These are phyloP conservation scores for Stachybotrys chlorohalonatus DNA, from an alignment of 2,329 filamentous ascomycete species.

Conservation along the genomic window DNA sequence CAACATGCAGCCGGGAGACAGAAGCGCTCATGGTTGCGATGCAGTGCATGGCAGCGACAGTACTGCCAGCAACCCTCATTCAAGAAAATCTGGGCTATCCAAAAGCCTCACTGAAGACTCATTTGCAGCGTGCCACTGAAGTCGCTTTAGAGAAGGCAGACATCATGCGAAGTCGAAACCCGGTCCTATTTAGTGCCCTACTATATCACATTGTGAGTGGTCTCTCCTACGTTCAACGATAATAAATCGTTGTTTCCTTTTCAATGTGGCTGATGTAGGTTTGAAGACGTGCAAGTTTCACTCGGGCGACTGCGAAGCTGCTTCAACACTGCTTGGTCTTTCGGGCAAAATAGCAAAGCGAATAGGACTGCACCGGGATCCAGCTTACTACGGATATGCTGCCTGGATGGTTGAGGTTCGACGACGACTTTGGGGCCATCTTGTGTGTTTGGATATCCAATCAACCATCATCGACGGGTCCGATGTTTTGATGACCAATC, in stretches of 20 bases:
- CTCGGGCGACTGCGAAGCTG: constrained; percentile 7
- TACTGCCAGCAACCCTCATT: constrained; percentile 5
- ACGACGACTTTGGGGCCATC: constrained; percentile 8
- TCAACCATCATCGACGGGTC: constrained; percentile 6
- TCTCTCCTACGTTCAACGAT: neutral
- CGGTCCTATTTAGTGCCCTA: constrained; percentile 6
- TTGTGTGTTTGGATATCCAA: constrained; percentile 7
- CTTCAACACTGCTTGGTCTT: constrained; percentile 6
- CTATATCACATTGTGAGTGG: constrained; percentile 8
- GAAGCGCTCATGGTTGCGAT: constrained; percentile 8
- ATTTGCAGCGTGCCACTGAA: constrained; percentile 7
- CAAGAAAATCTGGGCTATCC: constrained; percentile 4
- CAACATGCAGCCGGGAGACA: constrained; percentile 3
- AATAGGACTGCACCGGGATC: constrained; percentile 8
- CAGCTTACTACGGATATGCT: constrained; percentile 8
- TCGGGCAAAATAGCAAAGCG: constrained; percentile 8
- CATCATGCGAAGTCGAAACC: constrained; percentile 8
- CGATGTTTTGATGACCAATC: constrained; percentile 4
- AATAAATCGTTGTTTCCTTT: neutral
- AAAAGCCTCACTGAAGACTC: constrained; percentile 2
- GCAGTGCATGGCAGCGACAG: constrained; percentile 6
- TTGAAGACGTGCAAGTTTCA: constrained; percentile 8
- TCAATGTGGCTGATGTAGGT: neutral
- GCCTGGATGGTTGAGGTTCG: constrained; percentile 9
- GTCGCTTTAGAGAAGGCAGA: constrained; percentile 7